Percentiles rank a stretch among this genome's conserved stretches.
Evolutionary conservation across 176 grass and related monocot species (phyloP).

Genomic region (Ampelocalamus luodianensis): DNA sequence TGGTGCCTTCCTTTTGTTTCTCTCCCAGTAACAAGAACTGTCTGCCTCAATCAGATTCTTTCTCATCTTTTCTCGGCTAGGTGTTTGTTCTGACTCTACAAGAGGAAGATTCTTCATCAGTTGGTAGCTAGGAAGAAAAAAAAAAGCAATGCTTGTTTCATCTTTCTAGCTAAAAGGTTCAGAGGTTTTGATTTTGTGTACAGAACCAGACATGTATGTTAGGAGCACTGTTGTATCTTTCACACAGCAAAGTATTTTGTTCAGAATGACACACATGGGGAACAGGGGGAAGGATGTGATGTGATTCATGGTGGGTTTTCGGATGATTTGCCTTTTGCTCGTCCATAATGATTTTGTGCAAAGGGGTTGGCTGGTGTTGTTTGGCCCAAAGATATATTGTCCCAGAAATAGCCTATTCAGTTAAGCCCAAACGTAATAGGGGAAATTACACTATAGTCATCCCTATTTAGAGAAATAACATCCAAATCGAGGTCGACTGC

Average conservation of each 20-base stretch:
- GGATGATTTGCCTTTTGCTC: too few relatives aligned
- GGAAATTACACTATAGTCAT: too few relatives aligned
- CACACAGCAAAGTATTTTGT: not conserved
- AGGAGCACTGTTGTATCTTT: not conserved
- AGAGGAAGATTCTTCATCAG: constrained; percentile 24
- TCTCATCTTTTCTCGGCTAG: not conserved
- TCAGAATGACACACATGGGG: not conserved
- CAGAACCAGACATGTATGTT: not conserved
- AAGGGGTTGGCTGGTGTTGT: too few relatives aligned
- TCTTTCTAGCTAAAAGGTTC: not conserved
- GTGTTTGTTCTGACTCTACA: constrained; percentile 12
- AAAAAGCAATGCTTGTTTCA: not conserved
- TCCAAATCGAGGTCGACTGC: too few relatives aligned
- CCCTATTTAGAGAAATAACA: too few relatives aligned
- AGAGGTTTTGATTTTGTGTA: not conserved
- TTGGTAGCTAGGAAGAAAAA: not conserved
- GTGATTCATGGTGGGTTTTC: not conserved
- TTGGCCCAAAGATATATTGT: too few relatives aligned
- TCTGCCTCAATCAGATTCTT: not conserved
- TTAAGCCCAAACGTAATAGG: too few relatives aligned
- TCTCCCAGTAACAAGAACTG: not conserved
- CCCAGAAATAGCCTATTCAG: too few relatives aligned
- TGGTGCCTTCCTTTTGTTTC: constrained; percentile 9
- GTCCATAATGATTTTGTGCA: too few relatives aligned
- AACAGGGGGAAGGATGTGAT: not conserved